Evolutionary conservation across 345 rosid genomes (phyloP).

Genomic region (Gossypium ekmanianum): DNA sequence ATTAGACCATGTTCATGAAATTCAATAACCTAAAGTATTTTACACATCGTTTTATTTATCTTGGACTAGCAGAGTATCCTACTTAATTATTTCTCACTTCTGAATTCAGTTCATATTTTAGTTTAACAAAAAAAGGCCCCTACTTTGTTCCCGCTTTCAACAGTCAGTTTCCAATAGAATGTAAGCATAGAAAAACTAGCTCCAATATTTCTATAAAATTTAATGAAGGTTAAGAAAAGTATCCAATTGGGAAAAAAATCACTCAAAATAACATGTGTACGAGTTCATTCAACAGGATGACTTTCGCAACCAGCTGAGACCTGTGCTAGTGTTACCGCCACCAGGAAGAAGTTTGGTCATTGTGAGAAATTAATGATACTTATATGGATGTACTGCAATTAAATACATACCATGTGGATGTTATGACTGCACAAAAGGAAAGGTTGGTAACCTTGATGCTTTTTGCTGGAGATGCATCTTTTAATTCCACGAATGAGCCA

Average conservation of each 20-base stretch:
- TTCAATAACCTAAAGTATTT: no score
- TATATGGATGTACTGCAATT: not conserved
- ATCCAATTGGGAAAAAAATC: constrained; percentile 3
- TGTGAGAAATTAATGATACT: constrained; percentile 2
- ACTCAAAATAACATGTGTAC: not conserved
- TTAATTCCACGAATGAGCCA: constrained; percentile 14
- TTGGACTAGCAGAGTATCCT: no score
- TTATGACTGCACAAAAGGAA: constrained; percentile 12
- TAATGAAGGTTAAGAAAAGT: not conserved
- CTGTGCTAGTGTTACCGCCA: constrained; percentile 10
- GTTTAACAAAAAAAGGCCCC: no score
- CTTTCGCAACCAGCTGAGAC: constrained; percentile 23
- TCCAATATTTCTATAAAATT: constrained; percentile 1
- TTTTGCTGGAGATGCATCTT: not conserved
- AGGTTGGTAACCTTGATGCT: constrained; percentile 14
- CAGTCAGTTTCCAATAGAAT: not conserved
- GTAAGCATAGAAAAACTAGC: not conserved
- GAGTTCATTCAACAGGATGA: constrained; percentile 12
- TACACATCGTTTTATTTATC: no score
- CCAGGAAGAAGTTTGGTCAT: constrained; percentile 9
- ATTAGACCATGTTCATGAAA: no score
- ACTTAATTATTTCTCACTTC: no score
- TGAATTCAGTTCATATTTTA: no score
- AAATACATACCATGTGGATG: constrained; percentile 17
- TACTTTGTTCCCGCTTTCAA: not conserved